Base-by-base conservation (phyloP, 208 protist species). In the Trypanosoma grayi region DNA sequence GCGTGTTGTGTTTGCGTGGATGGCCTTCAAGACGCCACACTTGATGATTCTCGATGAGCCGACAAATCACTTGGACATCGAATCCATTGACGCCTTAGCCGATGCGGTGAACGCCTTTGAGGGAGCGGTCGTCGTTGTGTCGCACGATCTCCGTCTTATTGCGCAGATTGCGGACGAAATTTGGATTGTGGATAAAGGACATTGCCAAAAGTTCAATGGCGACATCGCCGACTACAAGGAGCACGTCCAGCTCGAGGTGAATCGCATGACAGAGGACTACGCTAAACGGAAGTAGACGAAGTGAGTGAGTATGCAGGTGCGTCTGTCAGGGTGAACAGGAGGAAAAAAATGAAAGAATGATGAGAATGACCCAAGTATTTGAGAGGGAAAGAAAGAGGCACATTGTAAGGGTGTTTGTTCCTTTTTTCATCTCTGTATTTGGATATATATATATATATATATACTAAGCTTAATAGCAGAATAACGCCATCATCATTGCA, bases 1-100 rank as follows among this genome's bases (percentile, higher is more conserved):
- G 37, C 85, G 98, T 53, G 95, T 99, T 6, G 94, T 98, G 54
- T 95, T 99, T 43, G 79, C 96, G 11, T 97, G 94, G 77, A 82
- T 99, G 55, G 79, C 94, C 3, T 95, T 95, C 73, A 62, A 70
- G 45, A 70, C 85, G n/a, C 97, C 97, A 4, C 96, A 99, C 69
- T 94, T 99, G 30, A 85, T 99, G 57, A 92, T 99, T 66, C 81
- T 99, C 30, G 97, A 99, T 71, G 97, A 99, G 87, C 97, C 97
- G 14, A 99, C 97, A 2, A 99, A 99, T 70, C 95, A 98, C 69
- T 73, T 99, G 34, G 97, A 99, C 77, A 98, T 98, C 70, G 95
- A 98, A 57, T 97, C 90, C 14, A 98, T 98, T 68, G 96, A 99
- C 60, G 94, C 95, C 20, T 83, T 98, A 54, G 93, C 90, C 24